Evolutionary conservation across 805 yeast genomes (phyloP), one percentile per base, ranked within the genome.

Genomic region (Candida glaebosa): DNA sequence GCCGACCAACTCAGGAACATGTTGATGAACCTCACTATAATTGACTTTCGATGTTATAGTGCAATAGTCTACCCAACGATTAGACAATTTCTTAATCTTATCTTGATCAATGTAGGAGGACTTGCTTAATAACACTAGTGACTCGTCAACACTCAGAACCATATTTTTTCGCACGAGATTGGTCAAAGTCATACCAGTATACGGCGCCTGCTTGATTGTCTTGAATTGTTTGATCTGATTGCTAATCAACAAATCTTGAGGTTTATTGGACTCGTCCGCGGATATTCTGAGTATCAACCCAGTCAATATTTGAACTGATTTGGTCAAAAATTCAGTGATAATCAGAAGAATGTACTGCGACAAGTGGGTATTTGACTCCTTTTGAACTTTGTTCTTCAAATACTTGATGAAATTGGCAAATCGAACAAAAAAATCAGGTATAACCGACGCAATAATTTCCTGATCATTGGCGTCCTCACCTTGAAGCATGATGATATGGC

Each of bases 21-120:
- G 48, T 18, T 60, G 51, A 49, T 64, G 64, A 41, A 59, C 53
- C 38, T 59, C 61, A n/a, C 65, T 66, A 38, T 65, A 60, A 40
- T 60, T 58, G 6, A 35, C 31, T 17, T 35, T 35, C 16, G 38
- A 35, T 5, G 38, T 35, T 4, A 35, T 24, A 12, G 38, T 35
- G n/a, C 24, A 22, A 35, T 35, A 35, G n/a, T 35, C 38, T 3
- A 15, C 22, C 38, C 38, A 35, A 4, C 38, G 30, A 19, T 35
- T 35, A 15, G 38, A 4, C 4, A 35, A n/a, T 25, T 35, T 35
- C 18, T 16, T 12, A 10, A 35, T 35, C 14, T 24, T 35, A 14
- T 35, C 31, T 22, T 35, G 18, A 35, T 35, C 38, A 14, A 22
- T 22, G 24, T 9, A 35, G 12, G 31, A 15, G 5, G 38, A 35